Base-by-base conservation (phyloP, 495 filamentous ascomycete species). In the Penicillium macrosclerotiorum region DNA sequence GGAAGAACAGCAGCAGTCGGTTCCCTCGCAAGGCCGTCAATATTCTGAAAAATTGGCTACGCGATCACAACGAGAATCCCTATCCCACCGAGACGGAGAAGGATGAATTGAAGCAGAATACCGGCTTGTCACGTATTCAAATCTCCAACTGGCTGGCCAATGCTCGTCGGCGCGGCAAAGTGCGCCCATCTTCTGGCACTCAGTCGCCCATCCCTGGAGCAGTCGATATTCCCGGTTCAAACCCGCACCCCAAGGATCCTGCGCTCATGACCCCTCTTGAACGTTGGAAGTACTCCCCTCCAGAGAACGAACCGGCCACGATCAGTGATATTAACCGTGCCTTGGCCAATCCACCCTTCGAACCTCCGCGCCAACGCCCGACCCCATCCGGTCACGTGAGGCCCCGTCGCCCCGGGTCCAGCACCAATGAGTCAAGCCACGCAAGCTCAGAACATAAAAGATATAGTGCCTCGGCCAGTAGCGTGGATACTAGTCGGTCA, bases 81-180 rank as follows among this genome's bases (percentile, higher is more conserved):
- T 94, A 94, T 61, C 89, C 89, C 12, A 89, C 74, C 20, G 87
- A 92, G 18, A 76, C 84, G 31, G 85, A 93, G 59, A 92, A 89
- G 63, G 82, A 88, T 32, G 73, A 79, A 51, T 74, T 94, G 14
- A 81, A 85, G 57, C 67, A 74, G 33, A 74, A 77, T 47, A 94
- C 89, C 2, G 87, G 87, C 9, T 75, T 94, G 19, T 89, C 74
- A 49, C 77, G 82, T 51, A 82, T 72, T 8, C 89, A 94, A 61
- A 87, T 94, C 38, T 81, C 81, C 18, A 91, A 91, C 58, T 93
- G 88, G 89, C 77, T 94, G 8, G 89, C 89, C 38, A 94, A 94
- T 62, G 86, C 88, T 42, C 82, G 88, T 29, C 79, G 89, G 26
- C 74, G 88, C 43, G 81, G 84, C 44, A 92, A 91, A 71, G 78